A percentile compares a stretch with the other conserved stretches of the same genome.
These are phyloP conservation scores for Ceratobasidium sp. DNA, from an alignment of 1,284 basidiomycete species.

Conservation along the genomic window DNA sequence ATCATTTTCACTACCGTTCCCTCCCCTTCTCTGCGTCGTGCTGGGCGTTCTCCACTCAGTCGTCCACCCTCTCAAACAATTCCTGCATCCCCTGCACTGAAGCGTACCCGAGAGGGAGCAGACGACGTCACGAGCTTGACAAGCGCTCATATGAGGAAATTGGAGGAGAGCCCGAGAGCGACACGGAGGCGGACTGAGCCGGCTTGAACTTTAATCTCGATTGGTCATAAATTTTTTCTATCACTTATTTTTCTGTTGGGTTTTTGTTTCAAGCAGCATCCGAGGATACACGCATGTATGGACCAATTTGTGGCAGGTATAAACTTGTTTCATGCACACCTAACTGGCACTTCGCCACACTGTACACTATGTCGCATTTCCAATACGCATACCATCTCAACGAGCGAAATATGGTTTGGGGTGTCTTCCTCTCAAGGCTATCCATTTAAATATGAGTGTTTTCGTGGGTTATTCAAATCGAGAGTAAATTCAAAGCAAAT, in stretches of 20 bases:
- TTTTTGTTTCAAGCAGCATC: not conserved
- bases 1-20: slow-evolving; percentile 24
- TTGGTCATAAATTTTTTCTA: not conserved
- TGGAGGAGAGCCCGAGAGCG: slow-evolving; percentile 33
- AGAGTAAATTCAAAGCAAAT: too few relatives aligned
- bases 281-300: not conserved
- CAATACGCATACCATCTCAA: too few relatives aligned
- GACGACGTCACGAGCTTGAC: slow-evolving; percentile 30
- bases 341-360: not conserved
- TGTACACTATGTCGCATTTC: too few relatives aligned
- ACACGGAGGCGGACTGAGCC: slow-evolving; percentile 34
- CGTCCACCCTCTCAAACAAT: slow-evolving; percentile 26
- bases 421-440: too few relatives aligned
- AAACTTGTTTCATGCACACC: not conserved
- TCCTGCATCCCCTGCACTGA: slow-evolving; percentile 34
- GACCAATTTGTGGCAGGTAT: not conserved
- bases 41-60: slow-evolving; percentile 26
- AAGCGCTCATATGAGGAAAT: slow-evolving; percentile 39
- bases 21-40: slow-evolving; percentile 39
- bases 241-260: slow-evolving; percentile 42
- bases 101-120: slow-evolving; percentile 28
- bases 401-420: too few relatives aligned
- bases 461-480: not conserved
- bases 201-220: slow-evolving; percentile 1
- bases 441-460: slow-evolving; percentile 2